Evolutionary conservation across 2,329 filamentous ascomycete genomes (phyloP).

Genomic region (Penicillium digitatum): DNA sequence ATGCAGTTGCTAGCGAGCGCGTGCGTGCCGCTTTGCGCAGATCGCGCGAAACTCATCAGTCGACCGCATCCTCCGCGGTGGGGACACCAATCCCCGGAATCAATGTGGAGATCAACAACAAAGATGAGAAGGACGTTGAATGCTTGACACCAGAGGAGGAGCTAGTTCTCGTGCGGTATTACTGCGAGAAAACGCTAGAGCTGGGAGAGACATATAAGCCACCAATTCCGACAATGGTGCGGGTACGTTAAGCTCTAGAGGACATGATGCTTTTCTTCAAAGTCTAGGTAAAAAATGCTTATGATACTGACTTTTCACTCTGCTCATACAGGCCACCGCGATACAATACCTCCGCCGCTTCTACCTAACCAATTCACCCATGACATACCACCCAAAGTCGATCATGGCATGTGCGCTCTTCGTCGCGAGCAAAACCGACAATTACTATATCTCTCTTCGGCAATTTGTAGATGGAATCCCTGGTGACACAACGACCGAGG

Average conservation of each 20-base stretch:
- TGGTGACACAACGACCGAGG: slow-evolving; percentile 69
- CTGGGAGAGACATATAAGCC: slow-evolving; percentile 57
- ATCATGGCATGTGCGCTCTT: slow-evolving; percentile 88
- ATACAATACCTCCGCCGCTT: slow-evolving; percentile 90
- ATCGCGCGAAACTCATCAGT: slow-evolving; percentile 36
- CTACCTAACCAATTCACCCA: slow-evolving; percentile 90
- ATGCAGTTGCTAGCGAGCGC: slow-evolving; percentile 69
- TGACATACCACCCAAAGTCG: slow-evolving; percentile 90
- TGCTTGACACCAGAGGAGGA: slow-evolving; percentile 83
- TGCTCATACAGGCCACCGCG: slow-evolving; percentile 60
- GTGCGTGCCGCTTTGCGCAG: slow-evolving; percentile 56
- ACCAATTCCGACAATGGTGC: slow-evolving; percentile 56
- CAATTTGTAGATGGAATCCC: slow-evolving; percentile 67
- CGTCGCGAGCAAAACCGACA: slow-evolving; percentile 90
- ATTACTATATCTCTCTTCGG: slow-evolving; percentile 65
- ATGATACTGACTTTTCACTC: background rate
- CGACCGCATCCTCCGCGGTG: slow-evolving; percentile 31
- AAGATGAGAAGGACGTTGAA: slow-evolving; percentile 54
- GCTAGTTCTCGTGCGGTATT: slow-evolving; percentile 73
- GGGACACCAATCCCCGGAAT: slow-evolving; percentile 30
- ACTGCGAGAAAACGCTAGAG: slow-evolving; percentile 59
- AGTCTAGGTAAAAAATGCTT: background rate
- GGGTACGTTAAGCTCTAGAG: slow-evolving; percentile 42
- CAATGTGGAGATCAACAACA: slow-evolving; percentile 32
- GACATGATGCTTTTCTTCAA: background rate